These are phyloP conservation scores for Trametes cingulata DNA, from an alignment of 768 basidiomycete species.

Conservation along the genomic window DNA sequence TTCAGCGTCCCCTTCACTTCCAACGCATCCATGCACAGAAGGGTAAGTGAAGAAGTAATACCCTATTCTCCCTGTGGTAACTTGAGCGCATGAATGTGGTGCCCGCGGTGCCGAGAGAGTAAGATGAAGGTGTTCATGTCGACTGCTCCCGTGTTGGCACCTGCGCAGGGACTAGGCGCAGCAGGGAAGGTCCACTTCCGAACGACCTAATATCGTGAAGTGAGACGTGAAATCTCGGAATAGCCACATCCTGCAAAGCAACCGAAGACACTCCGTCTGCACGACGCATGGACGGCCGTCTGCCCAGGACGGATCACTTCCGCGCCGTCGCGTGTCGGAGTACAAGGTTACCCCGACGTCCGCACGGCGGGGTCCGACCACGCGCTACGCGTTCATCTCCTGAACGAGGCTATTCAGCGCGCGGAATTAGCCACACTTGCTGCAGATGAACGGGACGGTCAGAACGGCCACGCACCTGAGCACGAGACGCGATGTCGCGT, in stretches of 20 bases:
- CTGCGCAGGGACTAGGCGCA: not conserved
- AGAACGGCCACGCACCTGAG: slow-evolving; percentile 2
- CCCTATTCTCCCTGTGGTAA: not conserved
- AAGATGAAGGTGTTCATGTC: not conserved
- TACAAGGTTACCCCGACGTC: not conserved
- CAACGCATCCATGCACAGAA: not conserved
- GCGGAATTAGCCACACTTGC: slow-evolving; percentile 10
- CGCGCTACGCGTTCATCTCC: slow-evolving; percentile 1
- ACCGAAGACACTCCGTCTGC: not conserved
- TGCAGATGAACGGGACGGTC: not conserved
- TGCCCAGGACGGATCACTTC: not conserved
- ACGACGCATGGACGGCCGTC: not conserved
- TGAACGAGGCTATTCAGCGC: not conserved
- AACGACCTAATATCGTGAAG: not conserved
- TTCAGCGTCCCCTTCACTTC: not conserved
- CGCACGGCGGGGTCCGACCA: not conserved
- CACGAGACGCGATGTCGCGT: slow-evolving; percentile 15
- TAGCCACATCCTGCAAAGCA: not conserved
- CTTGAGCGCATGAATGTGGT: not conserved
- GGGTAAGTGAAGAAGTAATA: not conserved
- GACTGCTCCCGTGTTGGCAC: not conserved
- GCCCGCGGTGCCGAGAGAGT: slow-evolving; percentile 3
- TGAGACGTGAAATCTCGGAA: slow-evolving; percentile 12
- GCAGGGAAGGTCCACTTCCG: not conserved
- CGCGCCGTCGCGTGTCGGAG: not conserved